phyloP scores from a whole-genome alignment of 257 asterid species.

The Ocimum tenuiflorum region DNA sequence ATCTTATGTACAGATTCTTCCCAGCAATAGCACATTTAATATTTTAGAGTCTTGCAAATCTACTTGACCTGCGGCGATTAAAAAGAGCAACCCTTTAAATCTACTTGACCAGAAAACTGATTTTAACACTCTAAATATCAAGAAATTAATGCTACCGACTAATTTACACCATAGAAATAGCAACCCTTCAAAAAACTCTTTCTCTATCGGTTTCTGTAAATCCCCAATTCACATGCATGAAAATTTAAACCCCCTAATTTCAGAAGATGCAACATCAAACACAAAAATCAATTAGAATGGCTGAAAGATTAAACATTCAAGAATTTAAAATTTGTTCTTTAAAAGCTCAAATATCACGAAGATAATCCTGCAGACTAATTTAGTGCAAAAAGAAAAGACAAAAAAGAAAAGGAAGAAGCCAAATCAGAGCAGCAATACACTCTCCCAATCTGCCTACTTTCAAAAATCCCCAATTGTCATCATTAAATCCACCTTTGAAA shows the following conservation, averaged over 20 bases:
- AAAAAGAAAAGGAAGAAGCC: neutral
- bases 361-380: neutral
- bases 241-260: no score
- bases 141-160: neutral
- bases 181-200: neutral
- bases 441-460: constrained; percentile 14
- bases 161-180: neutral
- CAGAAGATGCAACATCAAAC: no score
- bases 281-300: no score
- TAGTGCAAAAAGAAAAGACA: no score
- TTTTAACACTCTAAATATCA: neutral
- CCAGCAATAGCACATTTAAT: constrained; percentile 67
- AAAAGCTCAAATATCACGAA: neutral
- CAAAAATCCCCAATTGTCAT: neutral
- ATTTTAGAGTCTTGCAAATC: constrained; percentile 72
- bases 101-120: neutral
- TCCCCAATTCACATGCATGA: neutral
- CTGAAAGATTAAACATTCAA: no score
- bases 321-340: neutral
- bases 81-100: neutral
- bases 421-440: neutral
- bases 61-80: constrained; percentile 56
- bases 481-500: neutral
- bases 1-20: constrained; percentile 65
- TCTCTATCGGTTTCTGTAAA: neutral